phyloP scores from a whole-genome alignment of 768 basidiomycete species.

The Omphalotus guepiniiformis region DNA sequence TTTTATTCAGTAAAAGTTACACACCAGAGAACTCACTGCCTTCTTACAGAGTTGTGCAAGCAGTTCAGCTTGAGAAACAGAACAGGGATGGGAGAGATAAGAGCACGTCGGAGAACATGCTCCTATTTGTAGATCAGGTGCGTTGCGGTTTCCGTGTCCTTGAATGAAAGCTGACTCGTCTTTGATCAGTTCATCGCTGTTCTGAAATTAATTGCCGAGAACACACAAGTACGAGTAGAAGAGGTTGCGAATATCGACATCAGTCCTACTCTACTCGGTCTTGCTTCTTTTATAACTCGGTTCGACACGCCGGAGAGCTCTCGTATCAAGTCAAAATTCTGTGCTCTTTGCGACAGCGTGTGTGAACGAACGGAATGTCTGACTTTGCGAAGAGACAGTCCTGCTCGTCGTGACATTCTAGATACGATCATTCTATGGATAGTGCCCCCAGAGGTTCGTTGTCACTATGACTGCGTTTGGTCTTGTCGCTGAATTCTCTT shows the following conservation, averaged over 20 bases:
- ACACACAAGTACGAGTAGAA: constrained; percentile 51
- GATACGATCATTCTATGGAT: constrained; percentile 84
- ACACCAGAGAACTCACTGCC: too few species aligned
- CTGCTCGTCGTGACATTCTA: constrained; percentile 63
- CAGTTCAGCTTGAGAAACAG: constrained; percentile 1
- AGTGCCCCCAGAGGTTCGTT: constrained; percentile 45
- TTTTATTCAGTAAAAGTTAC: too few species aligned
- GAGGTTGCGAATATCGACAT: constrained; percentile 62
- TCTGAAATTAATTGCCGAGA: constrained; percentile 75
- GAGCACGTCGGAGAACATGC: constrained; percentile 26
- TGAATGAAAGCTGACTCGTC: not conserved
- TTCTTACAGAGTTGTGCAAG: constrained; percentile 7
- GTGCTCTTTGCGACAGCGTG: constrained; percentile 63
- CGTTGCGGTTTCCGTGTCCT: constrained; percentile 6
- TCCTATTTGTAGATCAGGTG: constrained; percentile 73
- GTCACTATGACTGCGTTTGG: not conserved
- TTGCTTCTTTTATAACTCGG: constrained; percentile 64
- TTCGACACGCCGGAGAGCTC: constrained; percentile 49
- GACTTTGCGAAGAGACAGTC: constrained; percentile 61
- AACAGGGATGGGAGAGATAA: not conserved
- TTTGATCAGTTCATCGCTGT: constrained; percentile 63
- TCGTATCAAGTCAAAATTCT: constrained; percentile 74
- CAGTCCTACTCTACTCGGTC: constrained; percentile 50
- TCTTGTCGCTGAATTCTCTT: not conserved
- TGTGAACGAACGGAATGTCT: constrained; percentile 60